phyloP scores from a whole-genome alignment of 1,284 basidiomycete species.

The Caloboletus inedulis region DNA sequence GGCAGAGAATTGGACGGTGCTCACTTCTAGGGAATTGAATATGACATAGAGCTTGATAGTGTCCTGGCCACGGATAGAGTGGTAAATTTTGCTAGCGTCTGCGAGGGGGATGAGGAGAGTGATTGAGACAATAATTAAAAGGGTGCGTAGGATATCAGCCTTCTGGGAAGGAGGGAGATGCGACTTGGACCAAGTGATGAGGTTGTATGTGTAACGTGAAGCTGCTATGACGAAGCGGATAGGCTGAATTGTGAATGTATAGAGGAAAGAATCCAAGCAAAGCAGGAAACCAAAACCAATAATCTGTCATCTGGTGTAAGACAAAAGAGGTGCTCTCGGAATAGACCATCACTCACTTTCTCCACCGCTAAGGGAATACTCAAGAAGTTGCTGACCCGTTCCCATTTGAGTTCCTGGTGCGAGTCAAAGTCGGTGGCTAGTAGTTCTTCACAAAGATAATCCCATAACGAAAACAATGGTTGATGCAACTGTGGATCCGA shows the following conservation, averaged over 20 bases:
- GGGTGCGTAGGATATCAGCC: slow-evolving; percentile 81
- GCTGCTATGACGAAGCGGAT: slow-evolving; percentile 79
- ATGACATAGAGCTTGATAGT: slow-evolving; percentile 99
- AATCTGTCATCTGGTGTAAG: slow-evolving; percentile 52
- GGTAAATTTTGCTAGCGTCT: slow-evolving; percentile 98
- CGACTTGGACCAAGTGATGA: slow-evolving; percentile 47
- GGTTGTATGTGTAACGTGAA: slow-evolving; percentile 54
- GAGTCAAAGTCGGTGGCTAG: slow-evolving; percentile 90
- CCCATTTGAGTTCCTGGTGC: slow-evolving; percentile 93
- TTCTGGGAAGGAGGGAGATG: slow-evolving; percentile 84
- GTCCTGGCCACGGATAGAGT: slow-evolving; percentile 97
- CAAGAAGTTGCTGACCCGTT: slow-evolving; percentile 96
- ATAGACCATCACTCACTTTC: slow-evolving; percentile 55
- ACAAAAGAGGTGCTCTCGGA: neutral
- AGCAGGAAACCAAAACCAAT: slow-evolving; percentile 91
- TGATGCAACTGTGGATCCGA: slow-evolving; percentile 12
- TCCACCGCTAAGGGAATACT: slow-evolving; percentile 92
- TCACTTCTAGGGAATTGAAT: slow-evolving; percentile 94
- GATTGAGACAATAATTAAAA: slow-evolving; percentile 78
- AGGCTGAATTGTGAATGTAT: slow-evolving; percentile 97
- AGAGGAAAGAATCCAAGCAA: slow-evolving; percentile 96
- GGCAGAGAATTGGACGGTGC: slow-evolving; percentile 17
- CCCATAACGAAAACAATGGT: slow-evolving; percentile 81
- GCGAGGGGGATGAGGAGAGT: slow-evolving; percentile 78
- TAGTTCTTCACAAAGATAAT: slow-evolving; percentile 85